These are phyloP conservation scores for Acer negundo DNA, from an alignment of 345 rosid species.

Conservation along the genomic window DNA sequence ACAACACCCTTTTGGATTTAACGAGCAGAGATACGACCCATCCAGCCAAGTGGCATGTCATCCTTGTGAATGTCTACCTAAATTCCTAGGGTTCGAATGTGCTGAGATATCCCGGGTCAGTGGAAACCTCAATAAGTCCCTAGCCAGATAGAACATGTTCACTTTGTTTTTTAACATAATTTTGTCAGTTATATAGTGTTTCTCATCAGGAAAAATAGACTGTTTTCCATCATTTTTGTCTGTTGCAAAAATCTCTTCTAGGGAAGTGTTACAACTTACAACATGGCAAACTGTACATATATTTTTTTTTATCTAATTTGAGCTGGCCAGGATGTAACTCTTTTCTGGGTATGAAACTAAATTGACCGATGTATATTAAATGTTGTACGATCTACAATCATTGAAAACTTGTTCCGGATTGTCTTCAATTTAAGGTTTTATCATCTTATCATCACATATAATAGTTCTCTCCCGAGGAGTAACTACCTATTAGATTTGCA, in stretches of 20 bases:
- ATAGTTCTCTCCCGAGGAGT: no score
- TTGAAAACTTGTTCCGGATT: background rate
- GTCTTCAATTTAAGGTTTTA: background rate
- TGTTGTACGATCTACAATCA: background rate
- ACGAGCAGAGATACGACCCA: background rate
- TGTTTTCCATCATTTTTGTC: background rate
- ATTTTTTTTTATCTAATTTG: no score
- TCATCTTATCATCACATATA: no score
- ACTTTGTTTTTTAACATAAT: background rate
- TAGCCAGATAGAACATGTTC: background rate
- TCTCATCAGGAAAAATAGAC: background rate
- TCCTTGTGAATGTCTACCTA: background rate
- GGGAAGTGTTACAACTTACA: background rate
- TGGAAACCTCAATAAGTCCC: background rate
- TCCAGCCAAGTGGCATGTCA: background rate
- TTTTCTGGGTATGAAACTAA: background rate
- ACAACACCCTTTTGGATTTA: background rate
- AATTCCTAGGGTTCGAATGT: background rate
- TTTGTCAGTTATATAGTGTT: constrained; percentile 8
- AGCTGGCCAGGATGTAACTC: background rate
- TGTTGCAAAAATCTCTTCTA: background rate
- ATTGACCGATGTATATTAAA: background rate
- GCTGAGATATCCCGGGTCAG: background rate
- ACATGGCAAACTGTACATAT: background rate
- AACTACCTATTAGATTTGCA: no score